Conservation (phyloP, 371 early-diverging fungal species). For the Neoconidiobolus thromboides region DNA sequence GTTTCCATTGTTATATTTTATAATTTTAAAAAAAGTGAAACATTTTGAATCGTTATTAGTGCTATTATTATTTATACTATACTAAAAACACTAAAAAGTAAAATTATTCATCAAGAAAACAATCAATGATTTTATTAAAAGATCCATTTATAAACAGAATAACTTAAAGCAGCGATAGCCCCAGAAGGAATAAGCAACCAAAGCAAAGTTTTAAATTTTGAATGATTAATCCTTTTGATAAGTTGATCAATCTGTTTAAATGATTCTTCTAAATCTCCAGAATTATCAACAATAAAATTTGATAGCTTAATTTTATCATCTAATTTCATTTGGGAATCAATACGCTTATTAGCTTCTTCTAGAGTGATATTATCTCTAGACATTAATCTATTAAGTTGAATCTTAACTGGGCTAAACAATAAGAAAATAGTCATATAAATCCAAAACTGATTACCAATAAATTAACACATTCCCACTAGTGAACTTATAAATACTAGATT, state of each 20-base stretch:
- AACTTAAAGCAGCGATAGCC: too few relatives aligned
- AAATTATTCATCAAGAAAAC: too few relatives aligned
- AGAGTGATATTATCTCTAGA: constrained; percentile 40
- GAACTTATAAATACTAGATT: constrained; percentile 51
- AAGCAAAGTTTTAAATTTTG: too few relatives aligned
- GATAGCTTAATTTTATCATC: constrained; percentile 54
- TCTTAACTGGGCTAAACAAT: constrained; percentile 33
- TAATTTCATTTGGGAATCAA: constrained; percentile 67
- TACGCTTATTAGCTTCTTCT: constrained; percentile 46
- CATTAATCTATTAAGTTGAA: constrained; percentile 57
- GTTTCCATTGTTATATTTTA: too few relatives aligned
- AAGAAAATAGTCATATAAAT: not conserved
- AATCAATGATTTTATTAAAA: too few relatives aligned
- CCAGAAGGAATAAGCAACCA: too few relatives aligned
- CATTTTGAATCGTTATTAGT: too few relatives aligned
- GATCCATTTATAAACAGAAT: too few relatives aligned
- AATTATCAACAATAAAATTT: constrained; percentile 68
- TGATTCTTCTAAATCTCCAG: constrained; percentile 37
- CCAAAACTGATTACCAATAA: constrained; percentile 32
- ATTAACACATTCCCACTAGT: constrained; percentile 59
- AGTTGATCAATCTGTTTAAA: constrained; percentile 33
- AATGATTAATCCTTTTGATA: constrained; percentile 12
- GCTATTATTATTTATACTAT: too few relatives aligned
- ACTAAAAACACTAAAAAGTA: too few relatives aligned
- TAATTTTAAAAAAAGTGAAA: too few relatives aligned